Evolutionary conservation across 495 filamentous ascomycete genomes (phyloP).

Genomic region (Chaetomium fimeti): DNA sequence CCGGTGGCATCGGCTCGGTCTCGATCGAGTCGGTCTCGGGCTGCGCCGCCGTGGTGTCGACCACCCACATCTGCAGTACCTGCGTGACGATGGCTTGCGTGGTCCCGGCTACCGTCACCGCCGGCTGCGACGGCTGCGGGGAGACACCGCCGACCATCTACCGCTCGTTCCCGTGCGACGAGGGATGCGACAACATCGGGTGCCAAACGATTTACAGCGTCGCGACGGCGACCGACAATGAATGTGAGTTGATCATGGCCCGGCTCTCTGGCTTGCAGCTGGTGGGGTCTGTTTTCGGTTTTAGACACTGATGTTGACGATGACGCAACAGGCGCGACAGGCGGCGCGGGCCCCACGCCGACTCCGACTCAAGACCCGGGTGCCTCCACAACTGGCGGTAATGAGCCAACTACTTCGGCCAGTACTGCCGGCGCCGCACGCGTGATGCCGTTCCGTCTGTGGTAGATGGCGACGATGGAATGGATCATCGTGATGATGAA

Average conservation of each 20-base stretch:
- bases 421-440: slow-evolving; percentile 12
- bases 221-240: slow-evolving; percentile 15
- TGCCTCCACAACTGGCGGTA: background rate
- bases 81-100: slow-evolving; percentile 32
- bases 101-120: slow-evolving; percentile 25
- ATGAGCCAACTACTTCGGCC: background rate
- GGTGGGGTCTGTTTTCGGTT: background rate
- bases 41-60: slow-evolving; percentile 30
- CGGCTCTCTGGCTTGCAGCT: background rate
- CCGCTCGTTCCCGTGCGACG: slow-evolving; percentile 22
- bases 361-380: background rate
- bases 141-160: slow-evolving; percentile 25
- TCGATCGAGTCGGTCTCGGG: slow-evolving; percentile 22
- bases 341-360: background rate
- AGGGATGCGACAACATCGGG: slow-evolving; percentile 27
- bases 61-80: slow-evolving; percentile 30
- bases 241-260: slow-evolving; percentile 9
- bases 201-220: slow-evolving; percentile 29
- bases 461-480: background rate
- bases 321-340: background rate
- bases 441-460: slow-evolving; percentile 7
- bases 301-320: background rate
- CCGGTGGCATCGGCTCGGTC: background rate
- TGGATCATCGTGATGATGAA: background rate
- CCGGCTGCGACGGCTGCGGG: slow-evolving; percentile 25